phyloP scores from a whole-genome alignment of 805 yeast species.

The Wickerhamiella kazuoi region DNA sequence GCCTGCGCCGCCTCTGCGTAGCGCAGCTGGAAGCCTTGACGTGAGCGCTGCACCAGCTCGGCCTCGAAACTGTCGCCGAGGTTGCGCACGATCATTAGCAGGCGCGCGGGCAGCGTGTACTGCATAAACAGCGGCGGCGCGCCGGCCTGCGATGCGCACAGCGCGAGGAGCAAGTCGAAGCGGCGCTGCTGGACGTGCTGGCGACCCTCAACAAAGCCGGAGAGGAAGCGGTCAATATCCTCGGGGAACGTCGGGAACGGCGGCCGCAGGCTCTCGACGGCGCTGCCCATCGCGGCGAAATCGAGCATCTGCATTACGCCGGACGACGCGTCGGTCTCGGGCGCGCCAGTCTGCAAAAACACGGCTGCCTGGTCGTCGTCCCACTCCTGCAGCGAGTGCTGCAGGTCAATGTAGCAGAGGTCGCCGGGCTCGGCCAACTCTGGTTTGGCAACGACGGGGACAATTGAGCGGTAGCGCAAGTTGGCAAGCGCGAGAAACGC shows the following conservation, averaged over 20 bases:
- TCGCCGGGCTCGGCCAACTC: background rate
- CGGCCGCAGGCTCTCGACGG: conserved; percentile 5
- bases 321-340: conserved; percentile 11
- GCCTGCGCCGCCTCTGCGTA: conserved; percentile 6
- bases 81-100: background rate
- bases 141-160: background rate
- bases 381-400: conserved; percentile 24
- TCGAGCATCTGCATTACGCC: conserved; percentile 18
- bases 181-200: conserved; percentile 26
- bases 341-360: conserved; percentile 8
- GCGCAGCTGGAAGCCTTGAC: background rate
- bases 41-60: background rate
- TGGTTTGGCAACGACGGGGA: background rate
- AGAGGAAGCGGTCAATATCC: conserved; percentile 16
- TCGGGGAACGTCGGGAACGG: conserved; percentile 7
- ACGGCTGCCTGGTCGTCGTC: conserved; percentile 17
- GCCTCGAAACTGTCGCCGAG: conserved; percentile 1
- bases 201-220: conserved; percentile 14
- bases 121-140: conserved; percentile 6
- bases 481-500: conserved; percentile 1
- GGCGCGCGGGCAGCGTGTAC: background rate
- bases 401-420: conserved; percentile 16
- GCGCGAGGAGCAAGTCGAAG: conserved; percentile 16
- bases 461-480: conserved; percentile 2
- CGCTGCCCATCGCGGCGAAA: conserved; percentile 15